A percentile compares a stretch with the other conserved stretches of the same genome.
These are phyloP conservation scores for Saussurea involucrata DNA, from an alignment of 129 eudicot species.

Conservation along the genomic window DNA sequence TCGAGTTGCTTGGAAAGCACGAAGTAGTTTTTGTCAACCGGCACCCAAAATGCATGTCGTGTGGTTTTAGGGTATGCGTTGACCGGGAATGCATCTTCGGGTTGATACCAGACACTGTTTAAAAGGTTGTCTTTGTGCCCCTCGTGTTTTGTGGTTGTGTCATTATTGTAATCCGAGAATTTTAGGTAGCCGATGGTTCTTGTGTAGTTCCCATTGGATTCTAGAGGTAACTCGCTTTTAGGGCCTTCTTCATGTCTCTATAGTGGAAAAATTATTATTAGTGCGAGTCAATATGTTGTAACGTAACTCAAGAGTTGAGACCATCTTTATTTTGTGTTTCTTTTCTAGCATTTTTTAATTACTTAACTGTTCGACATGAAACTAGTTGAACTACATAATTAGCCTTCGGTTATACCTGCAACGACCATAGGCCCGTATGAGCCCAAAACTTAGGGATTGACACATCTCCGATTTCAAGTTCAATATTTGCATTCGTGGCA, in stretches of 20 bases:
- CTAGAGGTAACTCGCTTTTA: conserved; percentile 38
- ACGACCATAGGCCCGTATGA: conserved; percentile 56
- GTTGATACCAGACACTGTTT: conserved; percentile 67
- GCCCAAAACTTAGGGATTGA: conserved; percentile 58
- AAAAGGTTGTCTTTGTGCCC: conserved; percentile 32
- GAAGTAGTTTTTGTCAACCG: conserved; percentile 43
- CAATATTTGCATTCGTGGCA: conserved; percentile 53
- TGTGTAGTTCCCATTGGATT: conserved; percentile 53
- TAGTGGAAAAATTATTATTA: background rate
- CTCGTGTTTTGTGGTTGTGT: background rate
- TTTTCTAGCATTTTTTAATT: background rate
- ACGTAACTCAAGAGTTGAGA: background rate
- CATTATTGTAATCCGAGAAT: conserved; percentile 50
- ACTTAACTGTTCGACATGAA: background rate
- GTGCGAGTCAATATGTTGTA: too few relatives aligned
- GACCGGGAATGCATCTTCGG: conserved; percentile 60
- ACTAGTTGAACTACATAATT: background rate
- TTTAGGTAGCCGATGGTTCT: conserved; percentile 42
- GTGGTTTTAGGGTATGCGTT: conserved; percentile 54
- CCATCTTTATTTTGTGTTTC: background rate
- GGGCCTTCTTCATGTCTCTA: conserved; percentile 60
- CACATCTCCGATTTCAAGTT: conserved; percentile 56
- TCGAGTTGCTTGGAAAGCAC: conserved; percentile 41
- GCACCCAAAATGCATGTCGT: conserved; percentile 67
- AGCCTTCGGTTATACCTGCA: conserved; percentile 44